Evolutionary conservation across 1,139 yeast genomes (phyloP).

Genomic region (Geotrichum carabidarum): DNA sequence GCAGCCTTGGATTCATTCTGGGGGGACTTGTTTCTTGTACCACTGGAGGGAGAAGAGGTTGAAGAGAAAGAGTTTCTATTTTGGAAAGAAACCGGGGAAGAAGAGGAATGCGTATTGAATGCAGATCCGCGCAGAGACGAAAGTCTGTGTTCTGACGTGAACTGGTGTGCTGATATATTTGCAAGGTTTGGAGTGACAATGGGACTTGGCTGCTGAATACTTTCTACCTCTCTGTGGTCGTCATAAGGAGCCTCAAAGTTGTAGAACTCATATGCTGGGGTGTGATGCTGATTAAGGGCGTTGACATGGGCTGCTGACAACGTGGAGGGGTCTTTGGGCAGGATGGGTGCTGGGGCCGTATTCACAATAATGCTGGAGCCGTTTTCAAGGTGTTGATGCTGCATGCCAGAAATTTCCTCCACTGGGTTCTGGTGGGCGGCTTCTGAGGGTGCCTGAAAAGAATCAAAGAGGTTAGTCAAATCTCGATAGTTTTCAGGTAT

Average conservation of each 20-base stretch:
- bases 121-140: too few species aligned
- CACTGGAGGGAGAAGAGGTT: neutral
- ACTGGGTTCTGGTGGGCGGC: neutral
- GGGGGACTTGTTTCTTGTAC: neutral
- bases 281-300: neutral
- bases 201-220: neutral
- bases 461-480: constrained; percentile 13
- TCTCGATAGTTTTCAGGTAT: constrained; percentile 11
- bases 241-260: neutral
- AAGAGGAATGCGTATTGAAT: neutral
- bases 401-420: neutral
- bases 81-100: neutral
- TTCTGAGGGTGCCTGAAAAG: neutral
- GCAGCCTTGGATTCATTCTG: neutral
- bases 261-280: neutral
- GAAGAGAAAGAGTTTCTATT: neutral
- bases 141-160: constrained; percentile 1
- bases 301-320: neutral
- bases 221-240: neutral
- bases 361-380: too few species aligned
- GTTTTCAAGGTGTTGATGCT: too few species aligned
- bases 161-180: neutral
- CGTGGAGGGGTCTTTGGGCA: neutral
- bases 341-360: neutral
- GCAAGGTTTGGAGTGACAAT: neutral